These are phyloP conservation scores for Apiospora sp. DNA, from an alignment of 2,329 filamentous ascomycete genomes.

Conservation along the genomic window DNA sequence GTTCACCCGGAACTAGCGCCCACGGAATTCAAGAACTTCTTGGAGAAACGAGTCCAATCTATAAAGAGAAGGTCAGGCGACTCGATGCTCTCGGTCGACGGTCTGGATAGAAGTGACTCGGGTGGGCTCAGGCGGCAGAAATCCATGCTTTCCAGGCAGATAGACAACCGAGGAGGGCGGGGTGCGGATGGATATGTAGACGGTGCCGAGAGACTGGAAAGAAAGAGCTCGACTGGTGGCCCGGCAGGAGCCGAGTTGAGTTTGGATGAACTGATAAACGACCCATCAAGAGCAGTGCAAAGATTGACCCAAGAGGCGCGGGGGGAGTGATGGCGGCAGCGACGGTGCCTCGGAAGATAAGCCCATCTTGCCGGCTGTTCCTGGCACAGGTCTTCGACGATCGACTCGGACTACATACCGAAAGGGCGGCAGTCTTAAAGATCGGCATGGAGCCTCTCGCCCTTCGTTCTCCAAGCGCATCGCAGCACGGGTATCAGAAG, in stretches of 20 bases:
- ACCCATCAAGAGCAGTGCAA: slow-evolving; percentile 76
- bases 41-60: slow-evolving; percentile 90
- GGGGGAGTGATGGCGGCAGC: slow-evolving; percentile 50
- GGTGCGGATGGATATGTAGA: slow-evolving; percentile 75
- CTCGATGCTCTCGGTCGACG: slow-evolving; percentile 67
- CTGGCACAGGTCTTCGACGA: slow-evolving; percentile 81
- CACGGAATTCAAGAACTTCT: slow-evolving; percentile 94
- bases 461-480: slow-evolving; percentile 78
- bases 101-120: slow-evolving; percentile 60
- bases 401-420: slow-evolving; percentile 93
- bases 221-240: slow-evolving; percentile 70
- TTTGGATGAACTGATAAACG: slow-evolving; percentile 83
- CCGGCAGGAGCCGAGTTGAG: slow-evolving; percentile 68
- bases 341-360: slow-evolving; percentile 70
- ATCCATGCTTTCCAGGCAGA: slow-evolving; percentile 93
- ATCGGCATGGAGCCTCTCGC: slow-evolving; percentile 74
- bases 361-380: slow-evolving; percentile 83
- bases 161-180: slow-evolving; percentile 73
- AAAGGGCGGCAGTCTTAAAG: slow-evolving; percentile 85
- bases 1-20: slow-evolving; percentile 95
- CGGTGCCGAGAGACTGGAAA: slow-evolving; percentile 80
- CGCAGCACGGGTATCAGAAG: slow-evolving; percentile 66
- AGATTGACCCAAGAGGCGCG: slow-evolving; percentile 69
- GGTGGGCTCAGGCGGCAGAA: slow-evolving; percentile 83
- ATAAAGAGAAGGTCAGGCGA: slow-evolving; percentile 86